Evolutionary conservation across 2,329 filamentous ascomycete genomes (phyloP), one percentile per base, ranked within the genome.

Genomic region (Capronia americana): DNA sequence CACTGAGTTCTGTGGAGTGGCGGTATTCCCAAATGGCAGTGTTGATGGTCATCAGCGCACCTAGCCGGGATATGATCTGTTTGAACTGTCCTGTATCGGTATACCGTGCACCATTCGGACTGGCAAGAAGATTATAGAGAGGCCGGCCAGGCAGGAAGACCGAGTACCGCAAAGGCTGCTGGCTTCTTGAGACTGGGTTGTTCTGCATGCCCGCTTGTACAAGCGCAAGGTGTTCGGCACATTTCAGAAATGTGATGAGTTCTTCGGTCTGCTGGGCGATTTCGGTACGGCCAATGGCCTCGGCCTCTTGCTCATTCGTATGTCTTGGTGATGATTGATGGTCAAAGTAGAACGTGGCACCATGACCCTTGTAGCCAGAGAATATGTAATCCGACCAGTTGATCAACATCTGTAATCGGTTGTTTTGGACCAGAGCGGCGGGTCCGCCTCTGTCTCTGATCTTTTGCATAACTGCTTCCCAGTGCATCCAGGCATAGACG

Each of bases 301-400:
- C 46, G 11, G 67, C 41, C n/a, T 59, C 24, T 34, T 56, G 26
- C 28, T 63, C 57, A n/a, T 59, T 64, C 28, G 51, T 67, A 30
- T 70, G 72, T 12, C 66, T 65, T 8, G 62, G 68, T 3, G 65
- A 63, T 14, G 68, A 65, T 17, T 73, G 61, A 54, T 72, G 65
- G 57, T 79, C 75, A 58, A 76, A 79, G 63, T 74, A 76, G 58
- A 80, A 79, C 46, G 74, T 76, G 1, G 73, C 71, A 5, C 73
- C 74, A 12, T 75, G 70, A 0, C 74, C 74, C 61, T 79, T 75
- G 67, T 79, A 80, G 1, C 79, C 78, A 0, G 77, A 75, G 50
- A 79, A 72, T 34, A 78, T 78, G 65, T 80, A 79, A 67, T 80
- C 78, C 64, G 77, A 76, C 78, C 78, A 80, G 59, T 80, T 79